phyloP scores from a whole-genome alignment of 192 early-diverging fungal species.

The Phycomyces nitens region DNA sequence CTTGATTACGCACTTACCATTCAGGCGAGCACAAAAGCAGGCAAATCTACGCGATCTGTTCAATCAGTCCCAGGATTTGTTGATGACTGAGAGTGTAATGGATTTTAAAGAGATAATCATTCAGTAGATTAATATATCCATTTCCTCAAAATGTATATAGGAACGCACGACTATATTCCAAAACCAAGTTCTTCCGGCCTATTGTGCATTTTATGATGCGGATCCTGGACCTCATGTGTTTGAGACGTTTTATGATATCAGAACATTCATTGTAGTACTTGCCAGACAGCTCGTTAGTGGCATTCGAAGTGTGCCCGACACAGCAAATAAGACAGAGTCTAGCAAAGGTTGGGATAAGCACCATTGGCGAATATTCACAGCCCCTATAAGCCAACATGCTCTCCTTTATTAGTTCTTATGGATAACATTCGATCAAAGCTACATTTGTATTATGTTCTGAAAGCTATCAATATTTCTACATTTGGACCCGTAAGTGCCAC shows the following conservation, averaged over 20 bases:
- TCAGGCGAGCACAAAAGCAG: slow-evolving; percentile 25
- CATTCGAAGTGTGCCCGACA: slow-evolving; percentile 34
- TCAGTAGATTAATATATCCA: background rate
- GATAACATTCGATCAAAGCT: slow-evolving; percentile 29
- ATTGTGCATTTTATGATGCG: slow-evolving; percentile 29
- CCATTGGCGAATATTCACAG: background rate
- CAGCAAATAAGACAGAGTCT: slow-evolving; percentile 19
- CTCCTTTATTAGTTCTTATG: slow-evolving; percentile 27
- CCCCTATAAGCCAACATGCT: background rate
- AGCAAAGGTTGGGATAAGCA: slow-evolving; percentile 27
- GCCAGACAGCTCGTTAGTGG: slow-evolving; percentile 32
- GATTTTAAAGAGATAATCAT: background rate
- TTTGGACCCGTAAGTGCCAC: slow-evolving; percentile 45
- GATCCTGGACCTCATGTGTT: slow-evolving; percentile 7
- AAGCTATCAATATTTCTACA: slow-evolving; percentile 42
- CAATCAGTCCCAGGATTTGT: slow-evolving; percentile 15
- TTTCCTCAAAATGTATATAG: slow-evolving; percentile 13
- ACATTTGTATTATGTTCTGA: slow-evolving; percentile 38
- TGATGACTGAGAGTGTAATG: slow-evolving; percentile 1
- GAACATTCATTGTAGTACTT: slow-evolving; percentile 27
- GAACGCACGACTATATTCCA: slow-evolving; percentile 27
- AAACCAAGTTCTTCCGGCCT: slow-evolving; percentile 21
- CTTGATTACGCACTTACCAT: background rate
- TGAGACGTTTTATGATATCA: slow-evolving; percentile 21
- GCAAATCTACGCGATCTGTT: slow-evolving; percentile 19